phyloP scores from a whole-genome alignment of 2,329 filamentous ascomycete species.

The Leptographium galeiforme region DNA sequence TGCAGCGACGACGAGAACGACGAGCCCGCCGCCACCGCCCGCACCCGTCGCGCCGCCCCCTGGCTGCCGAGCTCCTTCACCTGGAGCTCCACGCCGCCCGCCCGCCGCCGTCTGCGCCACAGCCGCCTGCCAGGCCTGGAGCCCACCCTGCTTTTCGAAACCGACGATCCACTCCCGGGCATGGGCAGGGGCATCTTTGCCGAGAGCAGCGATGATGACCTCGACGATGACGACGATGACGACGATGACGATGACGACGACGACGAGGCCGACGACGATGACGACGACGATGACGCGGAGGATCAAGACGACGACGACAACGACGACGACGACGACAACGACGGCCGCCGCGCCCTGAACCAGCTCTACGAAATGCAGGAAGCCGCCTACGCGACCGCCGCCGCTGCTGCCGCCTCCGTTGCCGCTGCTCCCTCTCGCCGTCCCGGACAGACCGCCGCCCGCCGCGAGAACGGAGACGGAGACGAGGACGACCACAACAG shows the following conservation, averaged over 20 bases:
- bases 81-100: no score
- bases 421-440: no score
- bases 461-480: neutral
- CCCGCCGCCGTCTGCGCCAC: no score
- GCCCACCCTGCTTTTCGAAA: neutral
- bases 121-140: no score
- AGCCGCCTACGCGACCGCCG: no score
- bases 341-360: neutral
- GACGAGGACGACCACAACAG: neutral
- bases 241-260: neutral
- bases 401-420: no score
- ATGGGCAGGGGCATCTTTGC: neutral
- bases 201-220: constrained; percentile 17
- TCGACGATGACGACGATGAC: constrained; percentile 7
- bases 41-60: neutral
- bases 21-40: constrained; percentile 1
- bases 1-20: constrained; percentile 47
- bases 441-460: no score
- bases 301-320: constrained; percentile 5
- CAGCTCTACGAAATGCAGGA: neutral
- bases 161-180: neutral
- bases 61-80: no score
- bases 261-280: neutral
- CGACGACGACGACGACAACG: constrained; percentile 7
- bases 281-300: neutral